phyloP scores from a whole-genome alignment of 116 monocot genomes.

The Zostera marina region DNA sequence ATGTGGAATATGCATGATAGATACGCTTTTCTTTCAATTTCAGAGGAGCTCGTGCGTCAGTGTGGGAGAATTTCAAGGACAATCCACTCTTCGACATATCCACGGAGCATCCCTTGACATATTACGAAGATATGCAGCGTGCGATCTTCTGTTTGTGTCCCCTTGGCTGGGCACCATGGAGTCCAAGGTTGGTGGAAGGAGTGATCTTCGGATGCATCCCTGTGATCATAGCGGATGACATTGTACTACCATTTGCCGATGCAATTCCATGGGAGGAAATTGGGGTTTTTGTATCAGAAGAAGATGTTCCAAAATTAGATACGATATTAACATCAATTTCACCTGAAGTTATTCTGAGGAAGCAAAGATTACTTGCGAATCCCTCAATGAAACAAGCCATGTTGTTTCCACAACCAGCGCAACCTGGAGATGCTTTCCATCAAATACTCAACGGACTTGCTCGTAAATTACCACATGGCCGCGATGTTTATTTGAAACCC shows the following conservation, averaged over 20 bases:
- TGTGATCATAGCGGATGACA: slow-evolving; percentile 85
- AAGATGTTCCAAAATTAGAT: slow-evolving; percentile 82
- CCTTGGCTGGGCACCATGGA: slow-evolving; percentile 98
- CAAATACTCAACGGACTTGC: slow-evolving; percentile 91
- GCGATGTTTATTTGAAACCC: slow-evolving; percentile 29
- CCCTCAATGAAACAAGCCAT: slow-evolving; percentile 99
- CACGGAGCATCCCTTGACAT: slow-evolving; percentile 73
- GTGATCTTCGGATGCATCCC: slow-evolving; percentile 95
- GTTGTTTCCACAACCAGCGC: slow-evolving; percentile 83
- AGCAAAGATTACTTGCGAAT: slow-evolving; percentile 76
- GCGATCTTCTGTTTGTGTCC: slow-evolving; percentile 94
- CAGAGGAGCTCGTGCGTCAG: slow-evolving; percentile 87
- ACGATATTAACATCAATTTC: slow-evolving; percentile 73
- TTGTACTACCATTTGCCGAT: slow-evolving; percentile 85
- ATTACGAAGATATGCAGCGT: slow-evolving; percentile 99
- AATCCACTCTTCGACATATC: slow-evolving; percentile 98
- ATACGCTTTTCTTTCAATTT: background rate
- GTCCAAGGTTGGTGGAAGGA: slow-evolving; percentile 72
- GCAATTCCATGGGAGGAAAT: slow-evolving; percentile 98
- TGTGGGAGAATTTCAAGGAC: slow-evolving; percentile 99
- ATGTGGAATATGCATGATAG: too few relatives aligned
- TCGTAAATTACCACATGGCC: slow-evolving; percentile 61
- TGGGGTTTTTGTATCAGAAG: slow-evolving; percentile 77
- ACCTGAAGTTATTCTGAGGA: slow-evolving; percentile 60
- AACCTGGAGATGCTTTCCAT: slow-evolving; percentile 82